Percentiles rank a stretch among this genome's conserved stretches.
phyloP scores from a whole-genome alignment of 306 rosid species.

The Coriaria nepalensis region DNA sequence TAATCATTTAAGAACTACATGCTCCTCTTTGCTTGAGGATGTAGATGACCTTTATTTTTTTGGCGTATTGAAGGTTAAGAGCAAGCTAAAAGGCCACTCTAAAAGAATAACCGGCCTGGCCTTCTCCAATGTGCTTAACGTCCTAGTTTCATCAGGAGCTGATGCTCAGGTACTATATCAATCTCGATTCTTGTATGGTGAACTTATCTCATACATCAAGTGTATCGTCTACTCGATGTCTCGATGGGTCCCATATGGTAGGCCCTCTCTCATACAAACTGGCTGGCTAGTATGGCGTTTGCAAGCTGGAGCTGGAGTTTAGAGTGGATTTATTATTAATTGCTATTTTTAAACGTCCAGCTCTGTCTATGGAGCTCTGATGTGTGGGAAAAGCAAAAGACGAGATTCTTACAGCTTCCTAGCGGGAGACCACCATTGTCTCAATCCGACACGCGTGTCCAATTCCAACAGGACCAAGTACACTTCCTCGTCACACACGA shows the following conservation, averaged over 20 bases:
- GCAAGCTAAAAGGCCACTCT: slow-evolving; percentile 95
- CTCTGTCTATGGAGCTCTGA: slow-evolving; percentile 84
- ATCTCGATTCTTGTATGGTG: not conserved
- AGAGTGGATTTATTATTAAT: too few relatives aligned
- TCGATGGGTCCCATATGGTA: too few relatives aligned
- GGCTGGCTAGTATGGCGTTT: too few relatives aligned
- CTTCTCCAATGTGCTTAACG: slow-evolving; percentile 72
- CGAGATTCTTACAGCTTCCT: slow-evolving; percentile 75
- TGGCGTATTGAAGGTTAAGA: too few relatives aligned
- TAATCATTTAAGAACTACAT: too few relatives aligned
- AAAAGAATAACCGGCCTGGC: slow-evolving; percentile 94
- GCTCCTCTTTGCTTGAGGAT: too few relatives aligned
- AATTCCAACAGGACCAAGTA: slow-evolving; percentile 85
- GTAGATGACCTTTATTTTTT: too few relatives aligned
- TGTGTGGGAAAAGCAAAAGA: slow-evolving; percentile 89
- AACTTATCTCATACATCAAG: not conserved
- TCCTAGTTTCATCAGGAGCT: slow-evolving; percentile 90
- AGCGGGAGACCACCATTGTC: slow-evolving; percentile 63
- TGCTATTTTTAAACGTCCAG: slow-evolving; percentile 16
- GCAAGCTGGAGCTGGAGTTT: too few relatives aligned
- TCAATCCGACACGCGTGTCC: slow-evolving; percentile 76
- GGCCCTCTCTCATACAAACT: too few relatives aligned
- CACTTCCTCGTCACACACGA: slow-evolving; percentile 85
- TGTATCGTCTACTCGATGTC: too few relatives aligned
- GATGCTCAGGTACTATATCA: slow-evolving; percentile 71